Evolutionary conservation across 345 rosid species (phyloP).

Genomic region (Citrus cavaleriei): DNA sequence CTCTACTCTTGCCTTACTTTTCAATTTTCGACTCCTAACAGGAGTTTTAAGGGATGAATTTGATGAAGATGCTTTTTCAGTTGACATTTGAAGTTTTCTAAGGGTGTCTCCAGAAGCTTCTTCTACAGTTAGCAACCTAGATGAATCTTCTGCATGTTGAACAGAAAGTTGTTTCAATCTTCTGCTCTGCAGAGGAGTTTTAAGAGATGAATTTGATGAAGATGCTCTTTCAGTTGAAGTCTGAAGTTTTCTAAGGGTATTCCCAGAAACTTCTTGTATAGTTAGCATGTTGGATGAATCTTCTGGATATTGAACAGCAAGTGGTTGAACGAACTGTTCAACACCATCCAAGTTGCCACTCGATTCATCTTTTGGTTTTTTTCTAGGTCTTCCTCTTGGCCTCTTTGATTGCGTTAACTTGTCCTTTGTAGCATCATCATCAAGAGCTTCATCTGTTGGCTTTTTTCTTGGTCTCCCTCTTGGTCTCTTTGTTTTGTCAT

Average conservation of each 20-base stretch:
- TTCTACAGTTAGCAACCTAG: slow-evolving; percentile 28
- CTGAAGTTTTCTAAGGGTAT: slow-evolving; percentile 20
- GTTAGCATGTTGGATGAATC: slow-evolving; percentile 32
- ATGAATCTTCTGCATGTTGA: slow-evolving; percentile 44
- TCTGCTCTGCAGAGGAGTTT: background rate
- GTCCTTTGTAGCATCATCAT: slow-evolving; percentile 7
- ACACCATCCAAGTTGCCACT: slow-evolving; percentile 26
- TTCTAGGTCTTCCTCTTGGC: slow-evolving; percentile 55
- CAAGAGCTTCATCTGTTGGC: slow-evolving; percentile 21
- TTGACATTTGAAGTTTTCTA: slow-evolving; percentile 16
- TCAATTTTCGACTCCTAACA: slow-evolving; percentile 23
- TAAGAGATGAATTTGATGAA: background rate
- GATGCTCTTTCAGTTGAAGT: slow-evolving; percentile 15
- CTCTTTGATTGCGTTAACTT: slow-evolving; percentile 18
- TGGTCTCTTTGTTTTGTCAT: slow-evolving; percentile 35
- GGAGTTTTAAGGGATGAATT: slow-evolving; percentile 31
- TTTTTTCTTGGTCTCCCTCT: slow-evolving; percentile 45
- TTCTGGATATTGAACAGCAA: slow-evolving; percentile 45
- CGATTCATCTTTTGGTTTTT: slow-evolving; percentile 34
- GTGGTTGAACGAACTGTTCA: slow-evolving; percentile 37
- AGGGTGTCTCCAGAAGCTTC: slow-evolving; percentile 23
- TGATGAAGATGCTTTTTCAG: slow-evolving; percentile 21
- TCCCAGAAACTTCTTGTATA: slow-evolving; percentile 28
- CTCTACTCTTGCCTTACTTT: slow-evolving; percentile 17
- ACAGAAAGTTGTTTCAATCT: slow-evolving; percentile 32